phyloP scores from a whole-genome alignment of 2,329 filamentous ascomycete genomes.

The Pseudogymnoascus sp. region DNA sequence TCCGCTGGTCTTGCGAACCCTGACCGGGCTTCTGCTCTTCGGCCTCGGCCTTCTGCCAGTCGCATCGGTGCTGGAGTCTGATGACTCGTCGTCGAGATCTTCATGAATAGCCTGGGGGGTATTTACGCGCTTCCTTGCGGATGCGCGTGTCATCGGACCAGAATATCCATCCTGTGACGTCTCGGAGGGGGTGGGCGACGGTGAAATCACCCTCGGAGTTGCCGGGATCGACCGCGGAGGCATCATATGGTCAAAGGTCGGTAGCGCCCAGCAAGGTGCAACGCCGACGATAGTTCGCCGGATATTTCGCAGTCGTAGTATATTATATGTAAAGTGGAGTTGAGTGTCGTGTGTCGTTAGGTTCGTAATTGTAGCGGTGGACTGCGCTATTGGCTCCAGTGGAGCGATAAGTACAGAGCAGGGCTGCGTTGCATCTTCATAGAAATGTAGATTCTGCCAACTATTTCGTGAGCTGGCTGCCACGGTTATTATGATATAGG shows the following conservation, averaged over 20 bases:
- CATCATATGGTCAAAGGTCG: slow-evolving; percentile 45
- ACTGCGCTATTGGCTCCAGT: slow-evolving; percentile 50
- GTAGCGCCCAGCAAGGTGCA: slow-evolving; percentile 50
- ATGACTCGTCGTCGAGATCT: slow-evolving; percentile 41
- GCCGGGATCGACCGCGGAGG: slow-evolving; percentile 54
- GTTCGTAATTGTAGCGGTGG: slow-evolving; percentile 31
- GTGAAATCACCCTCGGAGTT: slow-evolving; percentile 83
- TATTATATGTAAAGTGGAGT: slow-evolving; percentile 43
- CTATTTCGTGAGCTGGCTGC: background rate
- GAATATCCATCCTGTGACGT: slow-evolving; percentile 56
- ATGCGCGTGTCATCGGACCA: slow-evolving; percentile 72
- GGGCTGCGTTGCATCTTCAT: slow-evolving; percentile 52
- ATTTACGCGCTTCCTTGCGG: slow-evolving; percentile 52
- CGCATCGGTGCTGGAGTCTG: slow-evolving; percentile 22
- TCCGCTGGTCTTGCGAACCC: slow-evolving; percentile 44
- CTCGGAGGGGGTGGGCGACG: slow-evolving; percentile 70
- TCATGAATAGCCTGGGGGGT: slow-evolving; percentile 58
- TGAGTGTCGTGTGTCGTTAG: slow-evolving; percentile 47
- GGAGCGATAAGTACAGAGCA: slow-evolving; percentile 46
- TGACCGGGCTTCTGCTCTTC: slow-evolving; percentile 32
- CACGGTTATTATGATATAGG: slow-evolving; percentile 1
- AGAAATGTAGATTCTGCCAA: slow-evolving; percentile 9
- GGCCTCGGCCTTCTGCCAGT: slow-evolving; percentile 26
- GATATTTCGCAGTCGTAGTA: slow-evolving; percentile 43
- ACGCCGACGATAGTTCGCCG: slow-evolving; percentile 50